Percentiles rank a stretch among this genome's conserved stretches.
phyloP scores from a whole-genome alignment of 1,284 basidiomycete genomes.

The Cutaneotrichosporon arboriforme region DNA sequence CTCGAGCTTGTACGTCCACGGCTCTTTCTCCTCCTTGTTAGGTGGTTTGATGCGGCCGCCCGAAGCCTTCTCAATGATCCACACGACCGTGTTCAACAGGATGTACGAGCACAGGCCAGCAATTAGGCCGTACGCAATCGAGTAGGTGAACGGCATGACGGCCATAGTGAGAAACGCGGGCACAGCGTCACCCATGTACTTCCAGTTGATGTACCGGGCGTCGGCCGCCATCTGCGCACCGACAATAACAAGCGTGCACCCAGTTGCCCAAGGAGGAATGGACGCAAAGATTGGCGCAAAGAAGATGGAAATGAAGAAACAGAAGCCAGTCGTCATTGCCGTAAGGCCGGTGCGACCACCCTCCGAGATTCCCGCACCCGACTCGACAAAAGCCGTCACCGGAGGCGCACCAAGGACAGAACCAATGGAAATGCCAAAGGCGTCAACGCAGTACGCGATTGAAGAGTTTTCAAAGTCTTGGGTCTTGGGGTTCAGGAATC shows the following conservation, averaged over 20 bases:
- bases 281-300: slow-evolving; percentile 85
- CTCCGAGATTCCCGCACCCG: slow-evolving; percentile 54
- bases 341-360: slow-evolving; percentile 84
- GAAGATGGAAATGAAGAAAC: slow-evolving; percentile 81
- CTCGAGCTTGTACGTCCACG: slow-evolving; percentile 19
- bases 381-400: slow-evolving; percentile 72
- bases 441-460: slow-evolving; percentile 67
- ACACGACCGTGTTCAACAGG: slow-evolving; percentile 17
- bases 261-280: slow-evolving; percentile 82
- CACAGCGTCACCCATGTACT: slow-evolving; percentile 76
- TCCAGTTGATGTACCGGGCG: slow-evolving; percentile 81
- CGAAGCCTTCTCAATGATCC: slow-evolving; percentile 10
- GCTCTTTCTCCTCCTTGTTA: slow-evolving; percentile 21
- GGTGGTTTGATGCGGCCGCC: slow-evolving; percentile 10
- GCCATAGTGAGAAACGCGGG: slow-evolving; percentile 75
- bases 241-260: slow-evolving; percentile 77
- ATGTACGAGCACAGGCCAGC: slow-evolving; percentile 18
- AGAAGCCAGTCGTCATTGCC: slow-evolving; percentile 65
- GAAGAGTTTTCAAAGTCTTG: slow-evolving; percentile 83
- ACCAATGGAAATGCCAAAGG: slow-evolving; percentile 33
- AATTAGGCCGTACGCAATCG: slow-evolving; percentile 23
- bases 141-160: slow-evolving; percentile 65
- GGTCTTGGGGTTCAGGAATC: slow-evolving; percentile 74
- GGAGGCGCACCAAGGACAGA: slow-evolving; percentile 73
- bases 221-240: slow-evolving; percentile 86